A percentile compares a stretch with the other conserved stretches of the same genome.
phyloP scores from a whole-genome alignment of 2,329 filamentous ascomycete species.

The Elsinoe necatrix region DNA sequence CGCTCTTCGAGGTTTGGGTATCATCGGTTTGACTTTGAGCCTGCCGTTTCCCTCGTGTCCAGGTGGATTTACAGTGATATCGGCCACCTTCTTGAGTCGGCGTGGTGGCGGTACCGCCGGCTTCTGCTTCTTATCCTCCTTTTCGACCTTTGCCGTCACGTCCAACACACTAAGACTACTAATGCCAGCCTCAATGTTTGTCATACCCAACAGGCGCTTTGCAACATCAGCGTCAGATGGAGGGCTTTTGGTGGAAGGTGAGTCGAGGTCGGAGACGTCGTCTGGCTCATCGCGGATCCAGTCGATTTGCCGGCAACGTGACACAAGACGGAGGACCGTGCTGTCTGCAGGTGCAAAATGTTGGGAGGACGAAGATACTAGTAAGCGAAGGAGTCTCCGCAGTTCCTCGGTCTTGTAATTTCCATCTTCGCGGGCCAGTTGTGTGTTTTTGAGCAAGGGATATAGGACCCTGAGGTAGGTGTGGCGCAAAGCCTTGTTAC shows the following conservation, averaged over 20 bases:
- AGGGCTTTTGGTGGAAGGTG: slow-evolving; percentile 18
- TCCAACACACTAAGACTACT: slow-evolving; percentile 70
- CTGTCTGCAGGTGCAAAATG: slow-evolving; percentile 77
- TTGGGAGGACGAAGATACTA: slow-evolving; percentile 40
- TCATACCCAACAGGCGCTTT: slow-evolving; percentile 61
- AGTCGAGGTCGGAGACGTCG: slow-evolving; percentile 21
- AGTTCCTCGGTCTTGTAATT: slow-evolving; percentile 91
- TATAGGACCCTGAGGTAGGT: slow-evolving; percentile 92
- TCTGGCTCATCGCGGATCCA: slow-evolving; percentile 31
- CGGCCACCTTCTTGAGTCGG: slow-evolving; percentile 36
- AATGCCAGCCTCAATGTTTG: slow-evolving; percentile 57
- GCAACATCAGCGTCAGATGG: slow-evolving; percentile 27
- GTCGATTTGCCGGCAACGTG: slow-evolving; percentile 50
- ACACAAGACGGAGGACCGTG: slow-evolving; percentile 68
- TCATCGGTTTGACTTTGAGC: slow-evolving; percentile 17
- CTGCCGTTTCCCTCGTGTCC: slow-evolving; percentile 18
- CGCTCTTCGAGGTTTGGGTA: slow-evolving; percentile 7
- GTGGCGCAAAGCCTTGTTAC: slow-evolving; percentile 57
- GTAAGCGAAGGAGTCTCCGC: slow-evolving; percentile 61
- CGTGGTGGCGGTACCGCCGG: slow-evolving; percentile 76
- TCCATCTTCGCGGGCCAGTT: slow-evolving; percentile 67
- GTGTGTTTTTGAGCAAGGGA: slow-evolving; percentile 82
- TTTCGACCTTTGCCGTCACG: slow-evolving; percentile 59
- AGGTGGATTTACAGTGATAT: slow-evolving; percentile 23
- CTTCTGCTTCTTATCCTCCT: slow-evolving; percentile 66